phyloP scores from a whole-genome alignment of 2,329 filamentous ascomycete genomes.

The Colletotrichum sp. region DNA sequence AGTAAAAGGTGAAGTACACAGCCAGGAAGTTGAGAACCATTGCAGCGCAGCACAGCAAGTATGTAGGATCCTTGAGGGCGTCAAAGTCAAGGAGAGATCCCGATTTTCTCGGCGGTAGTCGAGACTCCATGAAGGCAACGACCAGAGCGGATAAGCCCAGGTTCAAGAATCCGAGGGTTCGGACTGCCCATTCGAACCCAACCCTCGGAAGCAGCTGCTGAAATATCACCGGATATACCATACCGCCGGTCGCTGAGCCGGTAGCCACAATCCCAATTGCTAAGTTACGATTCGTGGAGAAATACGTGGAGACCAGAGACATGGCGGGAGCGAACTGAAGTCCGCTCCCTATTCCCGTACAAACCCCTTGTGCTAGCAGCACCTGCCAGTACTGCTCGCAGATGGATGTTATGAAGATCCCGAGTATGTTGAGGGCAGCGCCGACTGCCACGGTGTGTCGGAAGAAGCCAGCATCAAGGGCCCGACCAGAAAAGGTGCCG shows the following conservation, averaged over 20 bases:
- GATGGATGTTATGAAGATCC: conserved; percentile 48
- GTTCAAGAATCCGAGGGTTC: conserved; percentile 46
- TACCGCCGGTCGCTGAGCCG: conserved; percentile 59
- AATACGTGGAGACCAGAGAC: conserved; percentile 66
- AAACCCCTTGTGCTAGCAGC: conserved; percentile 53
- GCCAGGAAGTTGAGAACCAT: too few species aligned
- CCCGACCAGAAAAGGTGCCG: neutral
- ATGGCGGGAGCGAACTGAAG: conserved; percentile 62
- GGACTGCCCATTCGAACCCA: conserved; percentile 60
- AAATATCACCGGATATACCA: conserved; percentile 49
- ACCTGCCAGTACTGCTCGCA: conserved; percentile 52
- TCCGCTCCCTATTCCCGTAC: conserved; percentile 56
- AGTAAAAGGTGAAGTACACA: too few species aligned
- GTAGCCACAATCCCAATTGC: conserved; percentile 64
- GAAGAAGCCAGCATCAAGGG: neutral
- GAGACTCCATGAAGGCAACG: neutral
- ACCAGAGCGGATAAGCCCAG: neutral
- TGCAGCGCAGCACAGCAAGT: too few species aligned
- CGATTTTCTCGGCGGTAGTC: neutral
- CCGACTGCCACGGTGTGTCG: neutral
- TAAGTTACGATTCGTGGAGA: conserved; percentile 57
- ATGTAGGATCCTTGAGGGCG: too few species aligned
- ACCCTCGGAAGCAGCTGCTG: conserved; percentile 46
- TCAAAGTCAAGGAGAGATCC: conserved; percentile 41
- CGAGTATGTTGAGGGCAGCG: conserved; percentile 29